These are phyloP conservation scores for Termitomyces sp. DNA, from an alignment of 768 basidiomycete genomes.

Conservation along the genomic window DNA sequence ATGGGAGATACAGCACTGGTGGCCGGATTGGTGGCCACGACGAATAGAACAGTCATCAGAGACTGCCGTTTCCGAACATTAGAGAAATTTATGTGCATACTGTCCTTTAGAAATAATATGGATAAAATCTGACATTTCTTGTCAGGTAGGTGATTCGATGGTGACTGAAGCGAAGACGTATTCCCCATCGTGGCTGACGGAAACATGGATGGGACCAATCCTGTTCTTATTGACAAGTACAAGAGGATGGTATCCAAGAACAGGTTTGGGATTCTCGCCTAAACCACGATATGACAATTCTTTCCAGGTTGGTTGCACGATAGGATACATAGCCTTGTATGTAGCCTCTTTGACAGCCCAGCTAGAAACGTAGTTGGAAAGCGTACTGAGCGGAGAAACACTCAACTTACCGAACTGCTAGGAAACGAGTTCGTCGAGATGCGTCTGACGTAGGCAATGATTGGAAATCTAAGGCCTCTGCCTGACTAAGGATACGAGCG, in stretches of 20 bases:
- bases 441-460: slow-evolving; percentile 18
- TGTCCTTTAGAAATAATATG: neutral
- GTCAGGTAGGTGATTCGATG: slow-evolving; percentile 34
- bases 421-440: slow-evolving; percentile 35
- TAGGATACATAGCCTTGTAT: slow-evolving; percentile 79
- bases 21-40: slow-evolving; percentile 62
- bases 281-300: slow-evolving; percentile 49
- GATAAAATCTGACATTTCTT: neutral
- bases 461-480: slow-evolving; percentile 36
- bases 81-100: neutral
- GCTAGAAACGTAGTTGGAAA: slow-evolving; percentile 27
- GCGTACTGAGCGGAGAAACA: neutral
- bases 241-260: slow-evolving; percentile 38
- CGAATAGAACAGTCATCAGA: slow-evolving; percentile 13
- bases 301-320: slow-evolving; percentile 62
- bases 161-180: slow-evolving; percentile 67
- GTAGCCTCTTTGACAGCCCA: slow-evolving; percentile 85
- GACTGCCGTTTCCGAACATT: neutral
- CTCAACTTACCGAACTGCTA: slow-evolving; percentile 66
- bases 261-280: slow-evolving; percentile 26
- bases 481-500: slow-evolving; percentile 54
- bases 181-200: slow-evolving; percentile 79
- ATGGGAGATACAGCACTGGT: slow-evolving; percentile 54
- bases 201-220: slow-evolving; percentile 49
- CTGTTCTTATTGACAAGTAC: slow-evolving; percentile 12